These are phyloP conservation scores for Trametes sp. DNA, from an alignment of 1,284 basidiomycete species.

Conservation along the genomic window DNA sequence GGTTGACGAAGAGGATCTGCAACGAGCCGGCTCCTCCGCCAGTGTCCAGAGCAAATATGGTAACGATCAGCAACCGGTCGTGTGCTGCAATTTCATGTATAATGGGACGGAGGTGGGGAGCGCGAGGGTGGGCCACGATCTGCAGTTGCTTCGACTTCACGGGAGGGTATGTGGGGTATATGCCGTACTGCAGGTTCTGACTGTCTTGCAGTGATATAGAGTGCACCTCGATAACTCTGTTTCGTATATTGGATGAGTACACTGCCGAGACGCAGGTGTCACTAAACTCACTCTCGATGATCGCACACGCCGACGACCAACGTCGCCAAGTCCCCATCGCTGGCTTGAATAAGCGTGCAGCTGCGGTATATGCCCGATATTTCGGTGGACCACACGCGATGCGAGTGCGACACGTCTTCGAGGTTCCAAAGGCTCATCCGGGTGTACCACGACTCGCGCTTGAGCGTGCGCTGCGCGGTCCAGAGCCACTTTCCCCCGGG, in stretches of 20 bases:
- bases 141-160: conserved; percentile 31
- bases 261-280: background rate
- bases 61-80: conserved; percentile 43
- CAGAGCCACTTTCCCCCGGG: conserved; percentile 54
- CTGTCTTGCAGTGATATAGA: conserved; percentile 33
- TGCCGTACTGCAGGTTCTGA: conserved; percentile 27
- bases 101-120: conserved; percentile 31
- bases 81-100: conserved; percentile 40
- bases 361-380: conserved; percentile 43
- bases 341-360: conserved; percentile 43
- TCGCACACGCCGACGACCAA: conserved; percentile 44
- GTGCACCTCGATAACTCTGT: conserved; percentile 39
- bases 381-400: conserved; percentile 47
- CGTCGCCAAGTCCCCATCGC: conserved; percentile 38
- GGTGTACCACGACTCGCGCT: conserved; percentile 39
- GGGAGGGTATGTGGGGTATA: conserved; percentile 30
- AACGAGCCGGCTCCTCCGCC: conserved; percentile 41
- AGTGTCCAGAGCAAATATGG: conserved; percentile 42
- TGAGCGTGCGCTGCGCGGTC: conserved; percentile 49
- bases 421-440: conserved; percentile 52
- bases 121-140: conserved; percentile 32
- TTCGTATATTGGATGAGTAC: background rate
- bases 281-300: conserved; percentile 36
- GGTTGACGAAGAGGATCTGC: conserved; percentile 48
- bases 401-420: conserved; percentile 38